Evolutionary conservation across 345 rosid genomes (phyloP).

Genomic region (Lepidium sativum): DNA sequence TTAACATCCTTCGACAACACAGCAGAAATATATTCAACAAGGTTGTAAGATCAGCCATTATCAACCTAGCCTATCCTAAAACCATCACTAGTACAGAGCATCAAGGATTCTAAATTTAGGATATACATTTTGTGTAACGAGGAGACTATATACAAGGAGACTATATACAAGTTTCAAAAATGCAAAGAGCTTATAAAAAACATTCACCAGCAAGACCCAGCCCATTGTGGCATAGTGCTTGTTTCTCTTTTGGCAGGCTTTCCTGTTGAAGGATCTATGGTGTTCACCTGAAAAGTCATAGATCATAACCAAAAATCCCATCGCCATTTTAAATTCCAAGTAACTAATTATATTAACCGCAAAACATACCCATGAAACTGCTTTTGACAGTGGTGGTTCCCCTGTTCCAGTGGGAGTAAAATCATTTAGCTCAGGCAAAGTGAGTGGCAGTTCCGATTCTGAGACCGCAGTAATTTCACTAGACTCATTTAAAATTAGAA

Average conservation of each 20-base stretch:
- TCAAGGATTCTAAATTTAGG: background rate
- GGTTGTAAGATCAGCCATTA: background rate
- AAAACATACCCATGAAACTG: constrained; percentile 66
- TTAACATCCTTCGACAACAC: background rate
- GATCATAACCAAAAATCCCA: background rate
- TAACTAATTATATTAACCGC: background rate
- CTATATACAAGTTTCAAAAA: constrained; percentile 1
- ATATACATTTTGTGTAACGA: background rate
- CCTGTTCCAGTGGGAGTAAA: constrained; percentile 92
- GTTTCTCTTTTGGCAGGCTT: constrained; percentile 86
- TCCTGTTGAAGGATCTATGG: constrained; percentile 53
- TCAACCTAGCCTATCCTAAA: background rate
- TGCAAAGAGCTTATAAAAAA: background rate
- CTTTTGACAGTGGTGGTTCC: constrained; percentile 87
- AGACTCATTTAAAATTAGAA: constrained; percentile 57
- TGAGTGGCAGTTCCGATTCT: constrained; percentile 77
- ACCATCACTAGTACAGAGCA: background rate
- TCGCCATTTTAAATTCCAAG: background rate
- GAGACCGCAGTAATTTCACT: constrained; percentile 58
- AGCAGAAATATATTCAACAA: background rate
- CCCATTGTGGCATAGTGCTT: constrained; percentile 99
- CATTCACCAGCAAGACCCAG: constrained; percentile 93
- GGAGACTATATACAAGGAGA: background rate
- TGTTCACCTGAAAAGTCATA: constrained; percentile 45
- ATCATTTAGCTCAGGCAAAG: constrained; percentile 81